A percentile compares a stretch with the other conserved stretches of the same genome.
phyloP scores from a whole-genome alignment of 306 rosid species.

The Senna siamea region DNA sequence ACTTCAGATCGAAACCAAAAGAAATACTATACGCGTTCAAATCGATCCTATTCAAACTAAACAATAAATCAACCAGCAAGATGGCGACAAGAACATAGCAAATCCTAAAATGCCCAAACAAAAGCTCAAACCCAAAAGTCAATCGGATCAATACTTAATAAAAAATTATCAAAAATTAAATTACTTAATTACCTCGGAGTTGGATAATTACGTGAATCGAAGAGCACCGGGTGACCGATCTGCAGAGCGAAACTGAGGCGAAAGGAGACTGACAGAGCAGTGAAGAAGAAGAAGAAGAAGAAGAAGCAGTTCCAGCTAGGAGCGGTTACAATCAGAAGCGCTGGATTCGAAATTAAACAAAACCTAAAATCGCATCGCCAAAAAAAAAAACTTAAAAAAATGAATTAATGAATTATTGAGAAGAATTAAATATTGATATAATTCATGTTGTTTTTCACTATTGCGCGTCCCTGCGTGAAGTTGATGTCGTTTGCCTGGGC shows the following conservation, averaged over 20 bases:
- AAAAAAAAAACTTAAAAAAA: not conserved
- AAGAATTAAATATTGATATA: not conserved
- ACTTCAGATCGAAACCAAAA: constrained; percentile 43
- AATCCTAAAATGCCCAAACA: constrained; percentile 39
- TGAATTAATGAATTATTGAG: not conserved
- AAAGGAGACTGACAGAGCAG: constrained; percentile 27
- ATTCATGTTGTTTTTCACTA: not conserved
- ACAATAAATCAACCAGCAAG: constrained; percentile 19
- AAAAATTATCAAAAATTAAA: not conserved
- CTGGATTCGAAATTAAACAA: constrained; percentile 42
- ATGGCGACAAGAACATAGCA: constrained; percentile 11
- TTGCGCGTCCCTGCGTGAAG: not conserved
- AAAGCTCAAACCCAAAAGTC: not conserved
- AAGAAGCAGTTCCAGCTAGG: constrained; percentile 24
- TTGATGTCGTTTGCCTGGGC: not conserved
- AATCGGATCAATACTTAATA: constrained; percentile 6
- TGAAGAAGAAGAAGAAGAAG: constrained; percentile 14
- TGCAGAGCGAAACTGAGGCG: constrained; percentile 23
- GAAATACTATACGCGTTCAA: constrained; percentile 23
- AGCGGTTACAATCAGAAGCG: constrained; percentile 44
- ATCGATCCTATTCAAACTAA: constrained; percentile 35
- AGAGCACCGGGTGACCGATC: constrained; percentile 33
- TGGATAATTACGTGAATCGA: constrained; percentile 3
- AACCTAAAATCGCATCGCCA: constrained; percentile 11
- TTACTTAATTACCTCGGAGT: constrained; percentile 38